Percentiles rank a stretch among this genome's conserved stretches.
phyloP scores from a whole-genome alignment of 1,284 basidiomycete genomes.

The Inonotus obliquus region DNA sequence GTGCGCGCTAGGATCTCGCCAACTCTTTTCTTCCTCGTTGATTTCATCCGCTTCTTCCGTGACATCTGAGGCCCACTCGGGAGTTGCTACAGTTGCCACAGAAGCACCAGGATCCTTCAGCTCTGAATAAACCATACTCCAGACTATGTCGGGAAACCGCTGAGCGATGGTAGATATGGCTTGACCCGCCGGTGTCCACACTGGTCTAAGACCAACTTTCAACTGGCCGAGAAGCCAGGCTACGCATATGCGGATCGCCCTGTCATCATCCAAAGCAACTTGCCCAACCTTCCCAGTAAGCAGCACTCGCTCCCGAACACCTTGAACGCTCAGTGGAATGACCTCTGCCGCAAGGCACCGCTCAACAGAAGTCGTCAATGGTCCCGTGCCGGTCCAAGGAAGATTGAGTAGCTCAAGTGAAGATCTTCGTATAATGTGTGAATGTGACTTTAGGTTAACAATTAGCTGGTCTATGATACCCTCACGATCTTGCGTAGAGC shows the following conservation, averaged over 20 bases:
- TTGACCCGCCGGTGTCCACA: constrained; percentile 80
- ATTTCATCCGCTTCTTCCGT: constrained; percentile 34
- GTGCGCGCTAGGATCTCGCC: constrained; percentile 70
- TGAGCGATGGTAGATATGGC: constrained; percentile 59
- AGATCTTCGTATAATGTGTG: constrained; percentile 48
- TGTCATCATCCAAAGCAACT: constrained; percentile 48
- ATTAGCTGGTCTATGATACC: constrained; percentile 28
- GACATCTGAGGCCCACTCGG: constrained; percentile 24
- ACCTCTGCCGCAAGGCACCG: constrained; percentile 72
- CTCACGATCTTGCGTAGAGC: background rate
- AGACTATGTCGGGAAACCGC: constrained; percentile 64
- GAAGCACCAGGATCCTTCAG: constrained; percentile 33
- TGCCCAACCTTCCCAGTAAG: constrained; percentile 60
- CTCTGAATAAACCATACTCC: constrained; percentile 67
- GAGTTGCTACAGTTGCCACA: constrained; percentile 19
- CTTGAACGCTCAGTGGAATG: constrained; percentile 68
- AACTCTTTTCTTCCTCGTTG: constrained; percentile 65
- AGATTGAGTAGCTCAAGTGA: constrained; percentile 47
- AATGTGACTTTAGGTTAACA: constrained; percentile 48
- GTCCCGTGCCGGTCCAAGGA: constrained; percentile 1
- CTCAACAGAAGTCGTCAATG: constrained; percentile 50
- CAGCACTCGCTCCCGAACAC: constrained; percentile 78
- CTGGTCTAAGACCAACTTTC: constrained; percentile 85
- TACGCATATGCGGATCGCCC: constrained; percentile 49
- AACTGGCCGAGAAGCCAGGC: constrained; percentile 79